Base-by-base conservation (phyloP, 192 early-diverging fungal genomes). In the Mortierella alpina region DNA sequence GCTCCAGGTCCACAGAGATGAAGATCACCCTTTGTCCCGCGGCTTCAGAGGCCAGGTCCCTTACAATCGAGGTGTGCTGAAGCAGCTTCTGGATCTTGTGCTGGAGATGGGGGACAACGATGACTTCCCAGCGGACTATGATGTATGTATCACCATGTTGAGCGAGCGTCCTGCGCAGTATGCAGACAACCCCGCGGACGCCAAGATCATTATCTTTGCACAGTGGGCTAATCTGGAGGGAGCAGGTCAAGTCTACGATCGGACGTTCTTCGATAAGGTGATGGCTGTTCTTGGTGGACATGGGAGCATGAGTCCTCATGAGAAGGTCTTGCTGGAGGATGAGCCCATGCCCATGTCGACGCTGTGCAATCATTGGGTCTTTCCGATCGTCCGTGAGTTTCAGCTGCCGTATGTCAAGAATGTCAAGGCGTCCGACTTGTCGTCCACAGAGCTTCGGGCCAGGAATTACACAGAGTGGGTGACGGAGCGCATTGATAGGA, bases 81-180 rank as follows among this genome's bases (percentile, higher is more conserved):
- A 74, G 72, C 57, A 13, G n/a, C 59, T 74, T 20, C 66, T 74
- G 58, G 64, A 74, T 74, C 17, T 74, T 39, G 59, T 74, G 72
- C 48, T 74, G n/a, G 52, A 46, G 0, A 60, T 61, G 41, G 20
- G 49, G 0, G 51, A 66, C 44, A 57, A 5, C 7, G 46, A 64
- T 7, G 63, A 50, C 66, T 54, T 59, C 48, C 63, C 72, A 0
- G 72, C 42, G 11, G 72, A 74, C 51, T 74, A 66, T 39, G 63
- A 74, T 45, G 66, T 57, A 42, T 66, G 63, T 67, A 41, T 74
- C 20, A 22, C 64, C 31, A 47, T 74, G 63, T 13, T 65, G 17
- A 51, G 51, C 1, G 52, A 0, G 5, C 15, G 52, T 40, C 63
- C 63, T 15, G 59, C 61, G 68, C 0, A 51, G 51, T 31, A 42